These are phyloP conservation scores for Saccharum hybrid DNA, from an alignment of 202 grass and related monocot species.

Conservation along the genomic window DNA sequence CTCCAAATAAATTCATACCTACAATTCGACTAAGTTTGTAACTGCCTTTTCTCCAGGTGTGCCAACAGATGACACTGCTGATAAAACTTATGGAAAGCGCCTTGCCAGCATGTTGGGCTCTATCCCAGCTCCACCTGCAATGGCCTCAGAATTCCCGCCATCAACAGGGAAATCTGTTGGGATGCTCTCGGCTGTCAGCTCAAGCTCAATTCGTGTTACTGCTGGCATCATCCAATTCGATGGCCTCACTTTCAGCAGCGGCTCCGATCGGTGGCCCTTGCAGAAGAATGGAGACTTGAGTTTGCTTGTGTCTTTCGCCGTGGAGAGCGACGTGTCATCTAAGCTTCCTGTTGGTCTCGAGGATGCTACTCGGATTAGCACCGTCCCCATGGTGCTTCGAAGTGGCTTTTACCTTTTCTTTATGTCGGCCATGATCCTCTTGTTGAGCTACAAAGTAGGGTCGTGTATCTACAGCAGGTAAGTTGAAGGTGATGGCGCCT, in stretches of 20 bases:
- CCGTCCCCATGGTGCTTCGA: slow-evolving; percentile 50
- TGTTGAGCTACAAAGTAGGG: slow-evolving; percentile 80
- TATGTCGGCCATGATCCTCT: slow-evolving; percentile 64
- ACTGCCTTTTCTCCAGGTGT: slow-evolving; percentile 37
- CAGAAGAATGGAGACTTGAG: slow-evolving; percentile 65
- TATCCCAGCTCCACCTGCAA: slow-evolving; percentile 67
- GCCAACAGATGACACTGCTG: slow-evolving; percentile 44
- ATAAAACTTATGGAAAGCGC: slow-evolving; percentile 58
- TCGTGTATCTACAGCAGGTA: slow-evolving; percentile 69
- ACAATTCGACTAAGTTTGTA: slow-evolving; percentile 13
- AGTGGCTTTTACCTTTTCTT: slow-evolving; percentile 75
- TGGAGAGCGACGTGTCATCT: slow-evolving; percentile 42
- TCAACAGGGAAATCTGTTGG: slow-evolving; percentile 51
- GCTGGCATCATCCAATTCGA: slow-evolving; percentile 66
- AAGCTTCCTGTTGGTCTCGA: slow-evolving; percentile 47
- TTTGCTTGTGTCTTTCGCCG: slow-evolving; percentile 59
- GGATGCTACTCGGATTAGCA: slow-evolving; percentile 42
- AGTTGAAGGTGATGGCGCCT: slow-evolving; percentile 31
- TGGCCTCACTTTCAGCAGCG: slow-evolving; percentile 41
- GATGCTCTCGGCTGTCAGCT: slow-evolving; percentile 34
- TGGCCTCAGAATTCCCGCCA: slow-evolving; percentile 70
- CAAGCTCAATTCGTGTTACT: slow-evolving; percentile 54
- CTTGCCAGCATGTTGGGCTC: slow-evolving; percentile 66
- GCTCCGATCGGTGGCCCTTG: slow-evolving; percentile 33
- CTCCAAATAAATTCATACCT: not conserved